phyloP scores from a whole-genome alignment of 495 filamentous ascomycete species.

The Talaromyces proteolyticus region DNA sequence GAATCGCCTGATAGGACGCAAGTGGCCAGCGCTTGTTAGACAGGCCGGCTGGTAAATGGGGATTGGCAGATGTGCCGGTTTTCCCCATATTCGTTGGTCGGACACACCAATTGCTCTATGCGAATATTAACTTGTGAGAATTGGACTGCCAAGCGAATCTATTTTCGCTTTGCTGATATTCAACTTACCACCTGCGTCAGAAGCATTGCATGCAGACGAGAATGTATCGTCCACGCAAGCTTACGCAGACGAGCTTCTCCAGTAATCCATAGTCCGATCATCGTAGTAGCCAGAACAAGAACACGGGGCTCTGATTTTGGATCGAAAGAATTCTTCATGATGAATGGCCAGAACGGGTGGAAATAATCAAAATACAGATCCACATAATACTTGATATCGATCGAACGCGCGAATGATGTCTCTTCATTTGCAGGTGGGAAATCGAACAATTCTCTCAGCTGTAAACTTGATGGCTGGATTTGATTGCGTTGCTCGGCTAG shows the following conservation, averaged over 20 bases:
- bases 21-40: slow-evolving; percentile 4
- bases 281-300: slow-evolving; percentile 3
- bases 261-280: slow-evolving; percentile 1
- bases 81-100: slow-evolving; percentile 1
- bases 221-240: slow-evolving; percentile 4
- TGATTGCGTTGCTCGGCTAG: neutral
- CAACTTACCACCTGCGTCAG: slow-evolving; percentile 4
- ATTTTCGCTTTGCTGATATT: too few relatives aligned
- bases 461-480: neutral
- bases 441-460: neutral
- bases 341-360: slow-evolving; percentile 25
- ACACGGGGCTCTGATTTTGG: neutral
- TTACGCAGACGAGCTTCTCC: neutral
- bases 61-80: neutral
- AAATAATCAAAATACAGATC: slow-evolving; percentile 21
- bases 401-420: neutral
- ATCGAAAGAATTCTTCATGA: slow-evolving; percentile 20
- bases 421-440: neutral
- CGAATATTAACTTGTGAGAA: neutral
- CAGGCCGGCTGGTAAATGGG: neutral
- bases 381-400: slow-evolving; percentile 11
- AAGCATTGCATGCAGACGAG: neutral
- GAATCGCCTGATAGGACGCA: slow-evolving; percentile 4
- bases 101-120: slow-evolving; percentile 3
- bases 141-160: too few relatives aligned